Evolutionary conservation across 805 yeast genomes (phyloP), one percentile per base, ranked within the genome.

Genomic region (Jamesozyma lodderae): DNA sequence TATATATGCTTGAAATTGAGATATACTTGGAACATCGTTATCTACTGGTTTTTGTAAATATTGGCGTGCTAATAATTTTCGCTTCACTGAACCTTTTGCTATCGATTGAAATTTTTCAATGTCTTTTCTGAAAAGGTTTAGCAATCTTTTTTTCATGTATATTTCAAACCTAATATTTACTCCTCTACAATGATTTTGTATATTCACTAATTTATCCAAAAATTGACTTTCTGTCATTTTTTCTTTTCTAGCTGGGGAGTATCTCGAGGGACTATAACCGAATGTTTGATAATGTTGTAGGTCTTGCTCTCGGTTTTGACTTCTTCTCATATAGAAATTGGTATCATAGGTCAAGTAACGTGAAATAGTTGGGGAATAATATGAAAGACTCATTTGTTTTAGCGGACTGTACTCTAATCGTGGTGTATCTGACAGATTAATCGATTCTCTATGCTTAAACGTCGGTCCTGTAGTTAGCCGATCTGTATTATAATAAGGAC

Each of bases 161-260:
- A 78, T 64, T 16, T 63, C 62, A 53, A 79, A 82, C 37, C 95
- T 69, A 39, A 73, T 63, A 29, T 75, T 65, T 0, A 83, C 77
- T 15, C 92, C 94, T 46, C 85, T 66, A 14, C 83, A 70, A 18
- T 77, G 60, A 0, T 92, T 74, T 55, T 87, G 95, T 14, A 87
- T 62, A 39, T 61, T 64, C 27, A 69, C 60, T 27, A 80, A 70
- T 5, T 37, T 37, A 7, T 46, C 55, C 36, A 52, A 44, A 43
- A 52, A 58, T 33, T 53, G 54, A 23, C 34, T 38, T 42, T 55
- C 63, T 3, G 56, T 48, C 62, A 59, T 57, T 29, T 42, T 45
- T 27, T 51, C 41, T 36, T 42, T 53, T 20, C 56, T 48, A n/a
- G 31, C 40, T 4, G 63, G 63, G 3, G 63, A 59, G 33, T 54